Conservation (phyloP, 2,329 filamentous ascomycete genomes). For the Trichoderma atrobrunneum region DNA sequence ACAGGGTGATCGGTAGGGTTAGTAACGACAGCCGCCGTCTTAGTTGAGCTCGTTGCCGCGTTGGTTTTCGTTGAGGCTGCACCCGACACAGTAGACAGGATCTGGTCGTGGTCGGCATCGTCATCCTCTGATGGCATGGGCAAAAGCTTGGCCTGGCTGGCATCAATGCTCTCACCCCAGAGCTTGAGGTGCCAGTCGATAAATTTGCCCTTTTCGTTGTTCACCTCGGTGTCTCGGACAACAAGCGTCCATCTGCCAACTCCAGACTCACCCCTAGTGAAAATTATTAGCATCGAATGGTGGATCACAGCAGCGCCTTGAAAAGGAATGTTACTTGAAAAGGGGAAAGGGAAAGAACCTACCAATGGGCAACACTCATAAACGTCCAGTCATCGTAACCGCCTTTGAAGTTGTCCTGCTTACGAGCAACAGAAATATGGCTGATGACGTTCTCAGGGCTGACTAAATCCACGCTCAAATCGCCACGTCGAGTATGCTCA, state of each 20-base stretch:
- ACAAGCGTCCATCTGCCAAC: constrained; percentile 88
- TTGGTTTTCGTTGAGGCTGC: constrained; percentile 38
- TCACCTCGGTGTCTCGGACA: constrained; percentile 78
- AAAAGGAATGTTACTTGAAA: not conserved
- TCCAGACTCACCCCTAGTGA: constrained; percentile 75
- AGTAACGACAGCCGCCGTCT: constrained; percentile 39
- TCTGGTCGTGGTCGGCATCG: constrained; percentile 74
- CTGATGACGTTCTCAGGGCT: constrained; percentile 80
- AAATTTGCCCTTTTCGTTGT: constrained; percentile 74
- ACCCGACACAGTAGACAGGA: constrained; percentile 50
- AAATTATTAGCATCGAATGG: not conserved
- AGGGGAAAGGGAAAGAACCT: constrained; percentile 35
- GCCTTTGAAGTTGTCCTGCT: constrained; percentile 59
- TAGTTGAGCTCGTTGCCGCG: constrained; percentile 34
- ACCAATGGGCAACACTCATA: constrained; percentile 97
- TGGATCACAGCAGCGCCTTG: not conserved
- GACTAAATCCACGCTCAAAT: constrained; percentile 86
- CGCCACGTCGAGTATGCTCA: constrained; percentile 79
- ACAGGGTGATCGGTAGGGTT: constrained; percentile 63
- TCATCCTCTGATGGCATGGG: constrained; percentile 82
- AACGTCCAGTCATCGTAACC: constrained; percentile 98
- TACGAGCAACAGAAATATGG: constrained; percentile 75
- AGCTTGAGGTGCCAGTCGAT: constrained; percentile 91
- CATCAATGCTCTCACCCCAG: constrained; percentile 86
- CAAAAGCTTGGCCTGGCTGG: constrained; percentile 66